A percentile compares a stretch with the other conserved stretches of the same genome.
Evolutionary conservation across 2,329 filamentous ascomycete species (phyloP).

Genomic region (Niveomyces coronatus): DNA sequence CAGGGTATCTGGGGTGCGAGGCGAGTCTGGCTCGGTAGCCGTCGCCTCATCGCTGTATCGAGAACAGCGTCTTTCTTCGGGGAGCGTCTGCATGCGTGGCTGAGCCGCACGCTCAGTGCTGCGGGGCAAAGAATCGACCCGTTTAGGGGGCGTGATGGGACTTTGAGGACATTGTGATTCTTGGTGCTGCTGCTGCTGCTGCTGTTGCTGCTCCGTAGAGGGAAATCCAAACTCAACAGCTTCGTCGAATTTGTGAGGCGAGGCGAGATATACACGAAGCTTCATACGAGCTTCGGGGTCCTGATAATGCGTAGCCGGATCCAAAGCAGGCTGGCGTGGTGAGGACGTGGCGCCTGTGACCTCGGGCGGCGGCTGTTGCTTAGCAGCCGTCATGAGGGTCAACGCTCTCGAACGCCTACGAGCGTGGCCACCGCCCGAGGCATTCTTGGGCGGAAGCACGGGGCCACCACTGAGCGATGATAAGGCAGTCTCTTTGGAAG

Average conservation of each 20-base stretch:
- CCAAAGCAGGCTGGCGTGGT: conserved; percentile 36
- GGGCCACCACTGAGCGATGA: conserved; percentile 14
- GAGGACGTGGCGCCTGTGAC: conserved; percentile 18
- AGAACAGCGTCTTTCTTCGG: conserved; percentile 48
- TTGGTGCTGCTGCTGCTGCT: conserved; percentile 7
- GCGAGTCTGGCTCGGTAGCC: conserved; percentile 47
- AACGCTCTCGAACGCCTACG: conserved; percentile 45
- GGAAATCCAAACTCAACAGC: conserved; percentile 91
- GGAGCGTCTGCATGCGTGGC: conserved; percentile 37
- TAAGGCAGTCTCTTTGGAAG: conserved; percentile 33
- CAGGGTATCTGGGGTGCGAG: conserved; percentile 41
- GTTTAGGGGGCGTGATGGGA: conserved; percentile 8
- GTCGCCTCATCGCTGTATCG: conserved; percentile 46
- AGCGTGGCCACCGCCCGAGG: conserved; percentile 24
- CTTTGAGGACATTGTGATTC: conserved; percentile 5
- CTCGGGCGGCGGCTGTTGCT: conserved; percentile 21
- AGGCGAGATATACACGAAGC: conserved; percentile 74
- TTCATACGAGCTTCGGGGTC: conserved; percentile 83
- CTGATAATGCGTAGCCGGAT: conserved; percentile 73
- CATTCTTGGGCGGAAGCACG: conserved; percentile 13
- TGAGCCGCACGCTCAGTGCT: not conserved
- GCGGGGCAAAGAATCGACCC: conserved; percentile 7
- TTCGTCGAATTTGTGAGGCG: conserved; percentile 94
- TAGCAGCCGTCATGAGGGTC: conserved; percentile 40
- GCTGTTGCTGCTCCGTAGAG: conserved; percentile 37